Evolutionary conservation across 2,329 filamentous ascomycete genomes (phyloP).

Genomic region (Alternaria sp.): DNA sequence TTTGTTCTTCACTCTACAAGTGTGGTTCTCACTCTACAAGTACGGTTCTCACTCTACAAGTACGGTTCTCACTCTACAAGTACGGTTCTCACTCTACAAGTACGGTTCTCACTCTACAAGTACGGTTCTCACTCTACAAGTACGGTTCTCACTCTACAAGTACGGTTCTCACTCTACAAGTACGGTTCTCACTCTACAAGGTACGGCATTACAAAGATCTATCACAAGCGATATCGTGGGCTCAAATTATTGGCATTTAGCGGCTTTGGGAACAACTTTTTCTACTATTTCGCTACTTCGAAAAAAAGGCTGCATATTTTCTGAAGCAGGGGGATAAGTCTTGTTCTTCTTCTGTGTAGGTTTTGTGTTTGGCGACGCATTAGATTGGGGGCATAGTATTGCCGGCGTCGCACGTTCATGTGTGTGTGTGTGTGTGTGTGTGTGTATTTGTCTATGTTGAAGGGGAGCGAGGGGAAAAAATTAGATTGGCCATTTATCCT

Average conservation of each 20-base stretch:
- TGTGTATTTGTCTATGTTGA: background rate
- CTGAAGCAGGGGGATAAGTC: background rate
- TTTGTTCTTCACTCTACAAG: constrained; percentile 15
- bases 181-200: background rate
- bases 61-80: too few relatives aligned
- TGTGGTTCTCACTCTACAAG: background rate
- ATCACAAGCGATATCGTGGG: constrained; percentile 8
- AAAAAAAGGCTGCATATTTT: background rate
- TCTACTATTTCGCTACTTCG: background rate
- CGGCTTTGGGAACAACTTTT: constrained; percentile 3
- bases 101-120: constrained; percentile 3
- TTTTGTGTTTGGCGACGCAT: background rate
- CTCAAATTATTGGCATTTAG: constrained; percentile 17
- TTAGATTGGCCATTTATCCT: background rate
- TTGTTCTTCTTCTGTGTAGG: background rate
- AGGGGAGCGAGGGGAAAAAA: background rate
- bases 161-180: background rate
- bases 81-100: background rate
- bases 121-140: background rate
- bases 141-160: background rate
- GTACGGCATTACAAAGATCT: constrained; percentile 7
- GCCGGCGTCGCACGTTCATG: background rate
- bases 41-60: background rate
- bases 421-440: background rate
- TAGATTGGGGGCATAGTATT: background rate